Conservation (phyloP, 2,329 filamentous ascomycete species). For the Byssoonygena ceratinophila region DNA sequence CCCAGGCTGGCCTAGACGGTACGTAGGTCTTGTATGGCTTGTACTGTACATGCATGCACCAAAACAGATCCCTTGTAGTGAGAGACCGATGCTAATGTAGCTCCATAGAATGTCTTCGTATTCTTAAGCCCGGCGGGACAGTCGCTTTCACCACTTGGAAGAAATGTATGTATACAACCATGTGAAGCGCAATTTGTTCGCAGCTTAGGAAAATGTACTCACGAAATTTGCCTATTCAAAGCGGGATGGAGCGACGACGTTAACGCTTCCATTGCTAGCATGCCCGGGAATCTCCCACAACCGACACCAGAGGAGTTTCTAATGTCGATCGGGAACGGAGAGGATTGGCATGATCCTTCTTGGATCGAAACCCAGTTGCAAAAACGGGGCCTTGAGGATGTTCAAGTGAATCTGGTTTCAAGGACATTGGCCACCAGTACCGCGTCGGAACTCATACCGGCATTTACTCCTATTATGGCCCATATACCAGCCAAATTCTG, state of each 20-base stretch:
- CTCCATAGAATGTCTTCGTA: slow-evolving; percentile 9
- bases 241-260: slow-evolving; percentile 9
- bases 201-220: background rate
- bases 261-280: slow-evolving; percentile 10
- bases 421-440: slow-evolving; percentile 8
- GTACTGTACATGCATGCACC: background rate
- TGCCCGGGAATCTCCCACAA: slow-evolving; percentile 6
- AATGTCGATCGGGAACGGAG: slow-evolving; percentile 9
- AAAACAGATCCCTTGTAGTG: background rate
- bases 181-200: background rate
- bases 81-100: background rate
- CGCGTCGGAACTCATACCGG: background rate
- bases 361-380: slow-evolving; percentile 4
- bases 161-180: slow-evolving; percentile 4
- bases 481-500: slow-evolving; percentile 11
- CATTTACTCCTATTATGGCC: slow-evolving; percentile 2
- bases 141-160: slow-evolving; percentile 12
- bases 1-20: slow-evolving; percentile 7
- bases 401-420: slow-evolving; percentile 4
- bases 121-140: slow-evolving; percentile 10
- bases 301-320: slow-evolving; percentile 7
- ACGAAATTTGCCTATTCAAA: background rate
- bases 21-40: background rate
- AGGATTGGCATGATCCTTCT: slow-evolving; percentile 8
- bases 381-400: slow-evolving; percentile 2